Conservation (phyloP, 2,329 filamentous ascomycete genomes). For the Hypoxylon sp. region DNA sequence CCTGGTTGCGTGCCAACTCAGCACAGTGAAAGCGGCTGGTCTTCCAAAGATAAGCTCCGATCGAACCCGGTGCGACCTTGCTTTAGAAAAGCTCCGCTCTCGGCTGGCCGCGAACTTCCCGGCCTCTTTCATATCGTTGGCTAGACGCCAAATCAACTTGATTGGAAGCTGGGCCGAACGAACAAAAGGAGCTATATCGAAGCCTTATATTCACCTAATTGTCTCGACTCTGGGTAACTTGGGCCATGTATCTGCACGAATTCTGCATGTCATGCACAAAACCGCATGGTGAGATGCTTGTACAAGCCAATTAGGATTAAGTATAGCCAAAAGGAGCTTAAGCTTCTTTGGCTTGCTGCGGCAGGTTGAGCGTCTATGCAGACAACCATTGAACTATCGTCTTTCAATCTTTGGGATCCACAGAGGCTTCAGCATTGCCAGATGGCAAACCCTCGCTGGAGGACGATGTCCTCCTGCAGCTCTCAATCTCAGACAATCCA, state of each 20-base stretch:
- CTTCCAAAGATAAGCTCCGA: slow-evolving; percentile 38
- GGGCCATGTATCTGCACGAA: slow-evolving; percentile 39
- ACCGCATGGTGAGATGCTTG: slow-evolving; percentile 38
- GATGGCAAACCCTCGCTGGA: slow-evolving; percentile 63
- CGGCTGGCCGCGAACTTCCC: slow-evolving; percentile 29
- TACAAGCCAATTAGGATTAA: slow-evolving; percentile 47
- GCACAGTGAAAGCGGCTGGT: slow-evolving; percentile 28
- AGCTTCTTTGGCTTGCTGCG: slow-evolving; percentile 44
- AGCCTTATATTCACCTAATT: slow-evolving; percentile 43
- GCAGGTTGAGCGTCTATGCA: slow-evolving; percentile 46
- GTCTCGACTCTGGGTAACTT: slow-evolving; percentile 36
- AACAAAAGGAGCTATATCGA: slow-evolving; percentile 38
- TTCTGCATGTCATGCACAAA: slow-evolving; percentile 45
- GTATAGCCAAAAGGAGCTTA: slow-evolving; percentile 50
- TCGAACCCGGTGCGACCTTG: slow-evolving; percentile 40
- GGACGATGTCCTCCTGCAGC: slow-evolving; percentile 50
- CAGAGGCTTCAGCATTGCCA: slow-evolving; percentile 58
- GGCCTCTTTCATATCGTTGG: slow-evolving; percentile 25
- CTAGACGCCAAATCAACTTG: slow-evolving; percentile 19
- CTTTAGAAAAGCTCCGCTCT: slow-evolving; percentile 37
- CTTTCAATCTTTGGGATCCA: slow-evolving; percentile 54
- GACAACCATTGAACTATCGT: slow-evolving; percentile 53
- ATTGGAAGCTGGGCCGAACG: slow-evolving; percentile 32
- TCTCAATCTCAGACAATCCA: slow-evolving; percentile 46
- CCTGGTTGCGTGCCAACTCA: slow-evolving; percentile 38